phyloP scores from a whole-genome alignment of 257 asterid genomes.

The Haberlea rhodopensis region DNA sequence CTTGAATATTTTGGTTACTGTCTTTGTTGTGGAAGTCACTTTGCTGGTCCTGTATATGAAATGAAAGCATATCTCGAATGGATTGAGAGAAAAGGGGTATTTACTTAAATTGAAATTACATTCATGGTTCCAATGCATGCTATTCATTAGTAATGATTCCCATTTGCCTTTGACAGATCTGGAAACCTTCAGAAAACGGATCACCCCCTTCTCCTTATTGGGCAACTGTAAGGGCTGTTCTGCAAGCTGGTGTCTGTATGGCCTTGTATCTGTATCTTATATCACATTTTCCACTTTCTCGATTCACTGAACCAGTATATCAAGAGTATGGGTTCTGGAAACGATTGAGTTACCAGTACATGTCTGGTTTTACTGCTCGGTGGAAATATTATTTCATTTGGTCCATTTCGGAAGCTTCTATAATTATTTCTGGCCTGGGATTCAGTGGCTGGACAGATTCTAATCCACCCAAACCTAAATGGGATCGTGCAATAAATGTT shows the following conservation, averaged over 20 bases:
- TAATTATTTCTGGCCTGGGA: slow-evolving; percentile 89
- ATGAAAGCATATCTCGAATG: slow-evolving; percentile 92
- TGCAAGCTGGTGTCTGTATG: slow-evolving; percentile 87
- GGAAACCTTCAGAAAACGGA: slow-evolving; percentile 68
- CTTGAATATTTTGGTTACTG: slow-evolving; percentile 83
- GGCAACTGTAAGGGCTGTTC: slow-evolving; percentile 80
- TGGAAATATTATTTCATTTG: slow-evolving; percentile 98
- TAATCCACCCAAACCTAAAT: slow-evolving; percentile 61
- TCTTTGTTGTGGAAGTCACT: slow-evolving; percentile 96
- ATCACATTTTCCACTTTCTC: slow-evolving; percentile 78
- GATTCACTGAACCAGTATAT: slow-evolving; percentile 71
- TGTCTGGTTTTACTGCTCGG: slow-evolving; percentile 92
- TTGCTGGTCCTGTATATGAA: slow-evolving; percentile 98
- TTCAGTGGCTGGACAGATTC: slow-evolving; percentile 96
- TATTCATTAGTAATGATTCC: neutral
- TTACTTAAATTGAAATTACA: slow-evolving; percentile 8
- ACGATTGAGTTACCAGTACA: slow-evolving; percentile 74
- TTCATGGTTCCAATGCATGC: neutral
- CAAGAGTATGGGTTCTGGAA: slow-evolving; percentile 88
- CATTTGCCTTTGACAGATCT: slow-evolving; percentile 50
- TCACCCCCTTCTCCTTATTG: slow-evolving; percentile 76
- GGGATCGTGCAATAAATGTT: slow-evolving; percentile 97
- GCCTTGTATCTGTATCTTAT: slow-evolving; percentile 84
- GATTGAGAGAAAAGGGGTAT: slow-evolving; percentile 90
- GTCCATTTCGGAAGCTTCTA: slow-evolving; percentile 95